Evolutionary conservation across 208 protist genomes (phyloP), one percentile per base, ranked within the genome.

Genomic region (Perkinsela sp.): DNA sequence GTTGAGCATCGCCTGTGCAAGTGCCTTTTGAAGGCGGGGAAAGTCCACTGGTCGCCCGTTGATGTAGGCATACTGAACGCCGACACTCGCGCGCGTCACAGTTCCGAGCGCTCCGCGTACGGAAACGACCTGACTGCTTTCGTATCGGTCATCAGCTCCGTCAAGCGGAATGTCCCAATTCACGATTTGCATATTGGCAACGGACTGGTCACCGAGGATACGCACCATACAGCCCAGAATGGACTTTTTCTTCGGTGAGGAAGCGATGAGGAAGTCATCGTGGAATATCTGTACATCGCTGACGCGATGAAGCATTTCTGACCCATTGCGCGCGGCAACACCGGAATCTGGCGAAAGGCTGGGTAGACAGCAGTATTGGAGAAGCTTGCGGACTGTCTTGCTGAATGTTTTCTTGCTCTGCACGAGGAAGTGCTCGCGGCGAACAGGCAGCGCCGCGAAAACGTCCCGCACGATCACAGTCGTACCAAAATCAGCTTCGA

Each of bases 401-500:
- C 76, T 71, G 31, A 92, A 77, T 69, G 87, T 83, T 69, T 80
- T 79, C 1, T 79, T 77, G 31, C 71, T 77, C 72, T 89, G 90
- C 66, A 82, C 87, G 48, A 79, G 72, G 67, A 90, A 87, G 69
- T 96, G 91, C 57, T 75, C 75, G 31, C 80, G 81, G 2, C 93
- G 82, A 28, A 95, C 91, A 6, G 92, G 90, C 13, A 96, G 71
- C n/a, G 74, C 72, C 1, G 40, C 40, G 72, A 95, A 95, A 13
- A 95, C 76, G 13, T 76, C 67, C n/a, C 73, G 67, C 6, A 81
- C 83, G 0, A 73, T 77, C 16, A 94, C 79, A 0, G 79, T 89
- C 0, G 91, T 95, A 32, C 91, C 91, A 2, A 73, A 28, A 22
- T 70, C 28, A 1, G 68, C 30, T 15, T 48, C 57, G 6, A 6